Evolutionary conservation across 345 rosid species (phyloP).

Genomic region (Xanthoceras sorbifolium): DNA sequence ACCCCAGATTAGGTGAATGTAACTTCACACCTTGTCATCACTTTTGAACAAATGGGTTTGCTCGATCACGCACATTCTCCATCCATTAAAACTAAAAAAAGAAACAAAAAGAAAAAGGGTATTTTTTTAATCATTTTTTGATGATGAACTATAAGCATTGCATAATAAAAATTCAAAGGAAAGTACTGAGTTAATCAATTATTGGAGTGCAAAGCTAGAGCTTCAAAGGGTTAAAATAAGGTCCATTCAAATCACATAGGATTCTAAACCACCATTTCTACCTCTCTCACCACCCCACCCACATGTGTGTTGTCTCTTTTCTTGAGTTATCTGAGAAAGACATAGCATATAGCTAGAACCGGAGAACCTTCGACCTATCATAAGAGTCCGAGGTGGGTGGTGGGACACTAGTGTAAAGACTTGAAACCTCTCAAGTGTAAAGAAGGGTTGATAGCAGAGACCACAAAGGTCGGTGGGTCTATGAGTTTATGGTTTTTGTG

Average conservation of each 20-base stretch:
- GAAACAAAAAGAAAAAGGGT: background rate
- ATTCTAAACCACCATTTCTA: constrained; percentile 39
- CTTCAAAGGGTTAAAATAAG: constrained; percentile 20
- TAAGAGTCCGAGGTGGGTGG: constrained; percentile 38
- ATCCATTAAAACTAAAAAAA: constrained; percentile 8
- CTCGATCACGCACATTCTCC: constrained; percentile 20
- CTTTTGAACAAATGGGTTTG: background rate
- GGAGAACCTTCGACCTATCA: constrained; percentile 35
- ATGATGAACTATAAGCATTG: constrained; percentile 22
- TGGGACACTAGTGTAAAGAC: constrained; percentile 21
- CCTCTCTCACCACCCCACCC: constrained; percentile 6
- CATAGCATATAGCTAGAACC: background rate
- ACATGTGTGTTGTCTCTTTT: constrained; percentile 31
- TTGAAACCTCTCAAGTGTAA: background rate
- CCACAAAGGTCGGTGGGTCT: constrained; percentile 2
- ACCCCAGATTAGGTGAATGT: constrained; percentile 28
- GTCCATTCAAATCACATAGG: constrained; percentile 53
- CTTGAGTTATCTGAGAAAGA: constrained; percentile 20
- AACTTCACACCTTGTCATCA: constrained; percentile 26
- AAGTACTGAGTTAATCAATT: constrained; percentile 37
- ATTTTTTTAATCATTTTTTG: background rate
- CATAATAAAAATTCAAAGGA: constrained; percentile 1
- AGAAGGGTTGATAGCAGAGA: constrained; percentile 15
- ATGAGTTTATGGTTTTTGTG: background rate
- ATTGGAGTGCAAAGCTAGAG: constrained; percentile 31